Conservation (phyloP, 2,329 filamentous ascomycete species). For the Phaeoacremonium minimum region DNA sequence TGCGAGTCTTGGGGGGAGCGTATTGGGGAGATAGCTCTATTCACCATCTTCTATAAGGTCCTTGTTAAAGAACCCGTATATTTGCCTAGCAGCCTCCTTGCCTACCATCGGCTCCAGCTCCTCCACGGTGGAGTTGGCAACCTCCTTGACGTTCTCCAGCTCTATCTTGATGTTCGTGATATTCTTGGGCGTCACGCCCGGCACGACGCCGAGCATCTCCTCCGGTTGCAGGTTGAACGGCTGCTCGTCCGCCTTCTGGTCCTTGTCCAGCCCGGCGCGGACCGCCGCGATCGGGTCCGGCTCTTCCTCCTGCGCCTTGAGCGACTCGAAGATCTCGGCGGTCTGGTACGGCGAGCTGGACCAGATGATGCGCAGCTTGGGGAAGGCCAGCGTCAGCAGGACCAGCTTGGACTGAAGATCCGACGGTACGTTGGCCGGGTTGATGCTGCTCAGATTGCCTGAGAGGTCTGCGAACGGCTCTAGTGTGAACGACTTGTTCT, state of each 20-base stretch:
- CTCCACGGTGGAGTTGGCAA: conserved; percentile 78
- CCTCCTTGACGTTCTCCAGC: conserved; percentile 71
- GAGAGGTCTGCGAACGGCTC: conserved; percentile 71
- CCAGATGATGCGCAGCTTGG: conserved; percentile 88
- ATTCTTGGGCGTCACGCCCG: conserved; percentile 78
- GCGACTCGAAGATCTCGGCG: conserved; percentile 89
- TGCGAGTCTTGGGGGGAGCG: too few species aligned
- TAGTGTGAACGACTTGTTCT: conserved; percentile 94
- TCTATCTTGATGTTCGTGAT: conserved; percentile 68
- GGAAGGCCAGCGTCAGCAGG: conserved; percentile 87
- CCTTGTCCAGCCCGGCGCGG: conserved; percentile 69
- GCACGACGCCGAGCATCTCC: conserved; percentile 83
- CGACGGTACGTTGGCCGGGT: conserved; percentile 52
- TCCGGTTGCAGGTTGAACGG: conserved; percentile 81
- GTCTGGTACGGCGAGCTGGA: conserved; percentile 91
- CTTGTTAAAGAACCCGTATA: conserved; percentile 75
- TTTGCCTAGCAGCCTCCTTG: conserved; percentile 69
- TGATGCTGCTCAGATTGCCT: conserved; percentile 58
- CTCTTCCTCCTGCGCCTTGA: conserved; percentile 86
- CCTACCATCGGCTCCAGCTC: conserved; percentile 75
- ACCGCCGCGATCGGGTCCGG: conserved; percentile 88
- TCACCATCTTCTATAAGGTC: conserved; percentile 52
- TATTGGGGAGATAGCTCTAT: too few species aligned
- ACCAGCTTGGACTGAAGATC: conserved; percentile 92
- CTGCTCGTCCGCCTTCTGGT: conserved; percentile 59